Evolutionary conservation across 768 basidiomycete species (phyloP).

Genomic region (Boletus sp.): DNA sequence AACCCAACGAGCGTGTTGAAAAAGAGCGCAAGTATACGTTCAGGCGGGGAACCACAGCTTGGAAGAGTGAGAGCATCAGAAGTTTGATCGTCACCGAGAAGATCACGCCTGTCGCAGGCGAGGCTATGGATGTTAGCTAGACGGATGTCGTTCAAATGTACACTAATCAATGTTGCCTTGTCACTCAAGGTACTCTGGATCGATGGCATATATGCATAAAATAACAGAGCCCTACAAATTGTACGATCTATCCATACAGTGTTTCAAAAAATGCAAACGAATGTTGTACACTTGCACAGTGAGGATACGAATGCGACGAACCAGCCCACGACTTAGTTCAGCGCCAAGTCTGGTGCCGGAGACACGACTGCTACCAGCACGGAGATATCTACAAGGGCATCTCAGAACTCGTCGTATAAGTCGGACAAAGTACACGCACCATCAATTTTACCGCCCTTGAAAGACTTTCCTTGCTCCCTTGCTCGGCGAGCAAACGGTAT

Average conservation of each 20-base stretch:
- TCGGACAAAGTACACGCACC: slow-evolving; percentile 42
- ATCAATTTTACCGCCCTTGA: slow-evolving; percentile 82
- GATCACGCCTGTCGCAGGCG: slow-evolving; percentile 50
- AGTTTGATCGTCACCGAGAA: slow-evolving; percentile 72
- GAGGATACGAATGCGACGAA: slow-evolving; percentile 13
- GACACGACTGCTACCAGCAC: slow-evolving; percentile 65
- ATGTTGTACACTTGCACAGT: slow-evolving; percentile 24
- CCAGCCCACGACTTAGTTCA: slow-evolving; percentile 10
- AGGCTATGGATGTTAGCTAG: slow-evolving; percentile 82
- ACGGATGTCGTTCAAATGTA: slow-evolving; percentile 4
- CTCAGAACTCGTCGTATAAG: neutral
- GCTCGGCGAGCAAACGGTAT: slow-evolving; percentile 86
- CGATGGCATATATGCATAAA: slow-evolving; percentile 10
- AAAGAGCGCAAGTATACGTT: slow-evolving; percentile 73
- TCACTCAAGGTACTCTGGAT: neutral
- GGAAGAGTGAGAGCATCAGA: slow-evolving; percentile 77
- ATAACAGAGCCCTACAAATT: slow-evolving; percentile 6
- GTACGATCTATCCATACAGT: slow-evolving; percentile 28
- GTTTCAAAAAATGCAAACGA: slow-evolving; percentile 17
- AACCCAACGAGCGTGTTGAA: slow-evolving; percentile 79
- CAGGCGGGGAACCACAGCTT: slow-evolving; percentile 83
- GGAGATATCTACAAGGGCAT: slow-evolving; percentile 49
- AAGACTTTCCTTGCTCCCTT: slow-evolving; percentile 64
- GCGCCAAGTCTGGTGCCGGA: slow-evolving; percentile 33
- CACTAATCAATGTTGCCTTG: neutral